These are phyloP conservation scores for Acanthochlamys bracteata DNA, from an alignment of 106 monocot genomes.

Conservation along the genomic window DNA sequence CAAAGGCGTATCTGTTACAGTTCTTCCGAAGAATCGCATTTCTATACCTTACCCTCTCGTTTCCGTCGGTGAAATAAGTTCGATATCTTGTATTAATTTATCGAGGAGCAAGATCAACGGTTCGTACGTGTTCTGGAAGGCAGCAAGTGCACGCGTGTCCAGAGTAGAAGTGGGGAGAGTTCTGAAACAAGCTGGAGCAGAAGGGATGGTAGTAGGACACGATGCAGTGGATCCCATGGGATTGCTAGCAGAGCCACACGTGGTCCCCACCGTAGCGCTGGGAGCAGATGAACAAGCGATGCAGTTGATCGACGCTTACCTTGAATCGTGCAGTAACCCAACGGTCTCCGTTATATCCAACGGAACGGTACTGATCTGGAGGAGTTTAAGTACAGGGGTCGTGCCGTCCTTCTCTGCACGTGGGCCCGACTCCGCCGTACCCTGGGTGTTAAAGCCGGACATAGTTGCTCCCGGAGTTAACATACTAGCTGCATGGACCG, in stretches of 20 bases:
- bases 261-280: constrained; percentile 11
- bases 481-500: constrained; percentile 15
- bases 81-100: not conserved
- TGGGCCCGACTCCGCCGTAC: constrained; percentile 9
- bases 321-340: not conserved
- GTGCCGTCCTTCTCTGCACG: constrained; percentile 15
- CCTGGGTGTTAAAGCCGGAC: constrained; percentile 15
- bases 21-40: not conserved
- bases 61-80: not conserved
- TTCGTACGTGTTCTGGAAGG: constrained; percentile 7
- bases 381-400: not conserved
- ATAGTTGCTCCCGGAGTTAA: constrained; percentile 20
- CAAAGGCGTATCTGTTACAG: constrained; percentile 2
- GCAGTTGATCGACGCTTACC: not conserved
- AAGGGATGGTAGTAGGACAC: constrained; percentile 6
- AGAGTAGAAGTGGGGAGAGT: constrained; percentile 8
- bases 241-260: constrained; percentile 14
- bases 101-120: constrained; percentile 4
- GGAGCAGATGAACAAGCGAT: not conserved
- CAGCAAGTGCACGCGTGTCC: not conserved
- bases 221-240: constrained; percentile 1
- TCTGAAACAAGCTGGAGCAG: not conserved
- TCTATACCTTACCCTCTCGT: not conserved
- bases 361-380: not conserved
- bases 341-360: not conserved